Conservation (phyloP, 2,329 filamentous ascomycete genomes). For the Cladosporium sp. region DNA sequence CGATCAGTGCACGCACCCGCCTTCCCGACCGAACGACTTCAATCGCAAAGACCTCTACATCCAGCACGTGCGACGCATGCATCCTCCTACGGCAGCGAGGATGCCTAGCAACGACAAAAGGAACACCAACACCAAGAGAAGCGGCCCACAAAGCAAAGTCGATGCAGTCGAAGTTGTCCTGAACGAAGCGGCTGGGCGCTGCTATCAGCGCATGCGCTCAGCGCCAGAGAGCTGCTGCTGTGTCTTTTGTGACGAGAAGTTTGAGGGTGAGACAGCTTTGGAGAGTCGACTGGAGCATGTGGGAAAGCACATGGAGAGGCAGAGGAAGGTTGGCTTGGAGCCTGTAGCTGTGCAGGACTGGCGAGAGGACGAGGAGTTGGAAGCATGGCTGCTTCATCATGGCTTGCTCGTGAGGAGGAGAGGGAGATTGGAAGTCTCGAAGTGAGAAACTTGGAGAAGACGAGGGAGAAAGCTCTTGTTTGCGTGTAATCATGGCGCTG, state of each 20-base stretch:
- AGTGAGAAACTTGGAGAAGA: neutral
- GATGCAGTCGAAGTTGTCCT: constrained; percentile 22
- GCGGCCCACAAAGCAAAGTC: neutral
- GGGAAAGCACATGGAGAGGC: constrained; percentile 71
- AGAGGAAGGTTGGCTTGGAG: constrained; percentile 25
- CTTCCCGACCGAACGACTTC: constrained; percentile 57
- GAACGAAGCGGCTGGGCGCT: constrained; percentile 54
- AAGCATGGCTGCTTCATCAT: constrained; percentile 38
- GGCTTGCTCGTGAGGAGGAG: constrained; percentile 30
- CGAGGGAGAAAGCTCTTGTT: too few species aligned
- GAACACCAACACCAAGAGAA: neutral
- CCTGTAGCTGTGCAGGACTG: constrained; percentile 33
- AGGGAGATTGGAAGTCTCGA: constrained; percentile 16
- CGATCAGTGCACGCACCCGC: constrained; percentile 50
- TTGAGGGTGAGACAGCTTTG: constrained; percentile 65
- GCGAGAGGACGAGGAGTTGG: constrained; percentile 30
- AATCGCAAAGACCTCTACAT: constrained; percentile 91
- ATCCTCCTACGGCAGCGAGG: constrained; percentile 46
- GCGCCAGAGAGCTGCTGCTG: constrained; percentile 61
- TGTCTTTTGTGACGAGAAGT: constrained; percentile 61
- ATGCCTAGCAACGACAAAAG: neutral
- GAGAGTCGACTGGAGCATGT: constrained; percentile 84
- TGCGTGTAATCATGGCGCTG: too few species aligned
- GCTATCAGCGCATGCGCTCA: constrained; percentile 57
- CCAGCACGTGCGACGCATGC: constrained; percentile 84